phyloP scores from a whole-genome alignment of 2,329 filamentous ascomycete genomes.

The Didymella lethalis region DNA sequence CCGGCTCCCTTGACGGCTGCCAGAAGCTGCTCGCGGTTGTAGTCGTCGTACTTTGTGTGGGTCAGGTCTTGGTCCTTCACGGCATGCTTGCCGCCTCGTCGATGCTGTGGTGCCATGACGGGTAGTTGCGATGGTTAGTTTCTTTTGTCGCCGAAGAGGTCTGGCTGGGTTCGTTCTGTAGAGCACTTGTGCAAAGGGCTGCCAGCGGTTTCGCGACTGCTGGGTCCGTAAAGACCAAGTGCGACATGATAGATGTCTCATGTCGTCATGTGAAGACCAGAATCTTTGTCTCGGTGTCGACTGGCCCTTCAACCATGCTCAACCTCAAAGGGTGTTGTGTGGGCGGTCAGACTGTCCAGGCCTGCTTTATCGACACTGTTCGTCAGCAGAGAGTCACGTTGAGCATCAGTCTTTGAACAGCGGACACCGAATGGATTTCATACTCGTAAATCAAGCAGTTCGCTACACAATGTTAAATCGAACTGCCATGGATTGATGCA shows the following conservation, averaged over 20 bases:
- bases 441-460: conserved; percentile 39
- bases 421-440: not conserved
- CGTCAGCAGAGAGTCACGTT: not conserved
- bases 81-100: conserved; percentile 42
- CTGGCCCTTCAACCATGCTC: not conserved
- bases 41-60: conserved; percentile 41
- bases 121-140: not conserved
- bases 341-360: not conserved
- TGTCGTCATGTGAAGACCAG: no score
- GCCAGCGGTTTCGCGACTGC: not conserved
- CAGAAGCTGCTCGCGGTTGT: conserved; percentile 35
- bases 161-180: not conserved
- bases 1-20: conserved; percentile 28
- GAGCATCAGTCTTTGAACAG: not conserved
- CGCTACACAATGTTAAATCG: conserved; percentile 38
- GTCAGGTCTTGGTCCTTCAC: conserved; percentile 40
- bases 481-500: conserved; percentile 17
- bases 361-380: conserved; percentile 6
- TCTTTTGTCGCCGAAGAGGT: no score
- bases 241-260: not conserved
- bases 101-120: conserved; percentile 27
- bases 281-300: conserved; percentile 5
- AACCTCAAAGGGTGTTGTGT: not conserved
- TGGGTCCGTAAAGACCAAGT: not conserved
- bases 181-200: not conserved